These are phyloP conservation scores for Viridothelium virens DNA, from an alignment of 495 filamentous ascomycete genomes.

Conservation along the genomic window DNA sequence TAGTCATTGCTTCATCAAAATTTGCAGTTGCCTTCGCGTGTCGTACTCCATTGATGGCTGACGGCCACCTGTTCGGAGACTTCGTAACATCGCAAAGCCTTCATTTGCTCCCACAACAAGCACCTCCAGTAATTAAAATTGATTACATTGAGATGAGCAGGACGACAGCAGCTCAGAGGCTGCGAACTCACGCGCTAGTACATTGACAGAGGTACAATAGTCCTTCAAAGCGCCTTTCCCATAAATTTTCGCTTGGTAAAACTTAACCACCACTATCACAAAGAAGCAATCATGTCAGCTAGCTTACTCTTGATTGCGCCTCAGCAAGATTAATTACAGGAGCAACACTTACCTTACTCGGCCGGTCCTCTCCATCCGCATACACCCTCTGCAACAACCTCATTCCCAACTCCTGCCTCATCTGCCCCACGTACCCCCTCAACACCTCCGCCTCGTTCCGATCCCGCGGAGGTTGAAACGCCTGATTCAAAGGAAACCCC, in stretches of 20 bases:
- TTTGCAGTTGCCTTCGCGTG: too few species aligned
- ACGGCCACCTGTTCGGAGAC: too few species aligned
- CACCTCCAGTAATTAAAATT: too few species aligned
- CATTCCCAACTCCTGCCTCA: slow-evolving; percentile 80
- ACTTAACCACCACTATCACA: slow-evolving; percentile 81
- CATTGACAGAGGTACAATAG: neutral
- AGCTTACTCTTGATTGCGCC: slow-evolving; percentile 6
- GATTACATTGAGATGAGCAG: too few species aligned
- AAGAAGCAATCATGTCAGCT: neutral
- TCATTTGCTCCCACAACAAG: too few species aligned
- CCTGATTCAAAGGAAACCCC: slow-evolving; percentile 84
- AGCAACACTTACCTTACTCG: slow-evolving; percentile 63
- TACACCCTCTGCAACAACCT: slow-evolving; percentile 80
- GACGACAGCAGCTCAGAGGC: too few species aligned
- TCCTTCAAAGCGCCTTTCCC: slow-evolving; percentile 57
- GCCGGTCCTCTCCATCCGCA: slow-evolving; percentile 64
- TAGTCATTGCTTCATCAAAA: too few species aligned
- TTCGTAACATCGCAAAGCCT: too few species aligned
- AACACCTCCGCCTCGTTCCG: slow-evolving; percentile 82
- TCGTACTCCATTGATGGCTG: too few species aligned
- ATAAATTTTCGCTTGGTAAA: slow-evolving; percentile 99
- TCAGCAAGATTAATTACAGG: slow-evolving; percentile 15
- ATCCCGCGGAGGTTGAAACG: slow-evolving; percentile 70
- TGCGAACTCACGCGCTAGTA: neutral
- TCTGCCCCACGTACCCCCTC: slow-evolving; percentile 79